Percentiles rank a stretch among this genome's conserved stretches.
Conservation (phyloP, 805 yeast genomes). For the Pichia californica region DNA sequence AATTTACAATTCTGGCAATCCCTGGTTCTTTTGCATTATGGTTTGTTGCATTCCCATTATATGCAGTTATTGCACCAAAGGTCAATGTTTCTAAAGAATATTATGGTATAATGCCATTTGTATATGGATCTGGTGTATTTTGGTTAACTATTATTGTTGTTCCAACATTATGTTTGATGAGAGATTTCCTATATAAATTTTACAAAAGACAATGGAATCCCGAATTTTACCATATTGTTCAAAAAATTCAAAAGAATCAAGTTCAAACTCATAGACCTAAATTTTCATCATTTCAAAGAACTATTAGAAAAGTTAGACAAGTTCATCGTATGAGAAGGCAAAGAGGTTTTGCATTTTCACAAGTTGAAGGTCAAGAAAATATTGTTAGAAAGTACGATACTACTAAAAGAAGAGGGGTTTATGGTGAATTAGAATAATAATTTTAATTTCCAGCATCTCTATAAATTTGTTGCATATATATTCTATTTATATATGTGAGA, state of each 20-base stretch:
- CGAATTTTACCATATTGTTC: slow-evolving; percentile 89
- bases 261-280: slow-evolving; percentile 94
- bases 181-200: slow-evolving; percentile 94
- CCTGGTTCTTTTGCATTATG: slow-evolving; percentile 89
- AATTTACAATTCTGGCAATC: slow-evolving; percentile 83
- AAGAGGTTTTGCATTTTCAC: slow-evolving; percentile 97
- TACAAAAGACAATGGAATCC: slow-evolving; percentile 89
- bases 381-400: slow-evolving; percentile 93
- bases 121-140: slow-evolving; percentile 71
- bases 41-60: slow-evolving; percentile 81
- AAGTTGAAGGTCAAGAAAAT: slow-evolving; percentile 89
- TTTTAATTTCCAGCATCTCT: too few species aligned
- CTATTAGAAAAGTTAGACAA: slow-evolving; percentile 94
- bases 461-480: too few species aligned
- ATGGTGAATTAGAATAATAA: slow-evolving; percentile 28
- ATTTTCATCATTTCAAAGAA: slow-evolving; percentile 93
- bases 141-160: slow-evolving; percentile 80
- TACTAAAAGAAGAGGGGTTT: slow-evolving; percentile 51
- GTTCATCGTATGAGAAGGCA: slow-evolving; percentile 97
- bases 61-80: slow-evolving; percentile 78
- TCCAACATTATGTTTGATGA: slow-evolving; percentile 67
- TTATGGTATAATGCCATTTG: slow-evolving; percentile 66
- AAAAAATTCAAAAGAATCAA: slow-evolving; percentile 92
- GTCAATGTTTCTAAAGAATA: slow-evolving; percentile 79
- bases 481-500: background rate